These are phyloP conservation scores for Xerocomus spinulosus DNA, from an alignment of 768 basidiomycete genomes.

Conservation along the genomic window DNA sequence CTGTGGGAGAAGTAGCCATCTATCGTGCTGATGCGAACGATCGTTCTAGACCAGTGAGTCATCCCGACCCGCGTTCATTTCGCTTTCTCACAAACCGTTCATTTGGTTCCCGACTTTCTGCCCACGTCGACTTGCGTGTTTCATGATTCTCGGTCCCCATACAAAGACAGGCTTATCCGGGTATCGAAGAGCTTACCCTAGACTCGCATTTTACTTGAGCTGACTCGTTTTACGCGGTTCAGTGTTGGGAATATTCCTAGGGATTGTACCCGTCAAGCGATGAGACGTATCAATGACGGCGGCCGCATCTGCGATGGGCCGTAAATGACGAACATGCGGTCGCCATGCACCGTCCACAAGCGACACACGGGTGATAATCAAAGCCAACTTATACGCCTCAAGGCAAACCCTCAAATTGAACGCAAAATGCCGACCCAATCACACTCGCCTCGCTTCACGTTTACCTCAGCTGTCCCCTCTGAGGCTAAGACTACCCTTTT, in stretches of 20 bases:
- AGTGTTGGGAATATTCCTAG: constrained; percentile 3
- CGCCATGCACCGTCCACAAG: constrained; percentile 30
- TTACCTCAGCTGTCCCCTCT: constrained; percentile 29
- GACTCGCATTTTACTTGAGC: no score
- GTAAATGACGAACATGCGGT: constrained; percentile 34
- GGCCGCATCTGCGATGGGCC: constrained; percentile 23
- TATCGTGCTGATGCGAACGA: no score
- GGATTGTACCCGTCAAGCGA: constrained; percentile 12
- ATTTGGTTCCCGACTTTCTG: not conserved
- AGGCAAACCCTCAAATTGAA: constrained; percentile 26
- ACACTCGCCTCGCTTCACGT: constrained; percentile 15
- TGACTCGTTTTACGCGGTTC: constrained; percentile 5
- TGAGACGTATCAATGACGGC: constrained; percentile 7
- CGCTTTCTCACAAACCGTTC: constrained; percentile 2
- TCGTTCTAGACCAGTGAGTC: constrained; percentile 15
- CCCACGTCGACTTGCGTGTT: not conserved
- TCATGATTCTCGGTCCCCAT: not conserved
- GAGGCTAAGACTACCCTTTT: constrained; percentile 6
- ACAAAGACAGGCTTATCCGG: not conserved
- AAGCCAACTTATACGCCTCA: constrained; percentile 27
- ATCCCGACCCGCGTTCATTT: constrained; percentile 12
- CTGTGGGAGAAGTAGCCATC: not conserved
- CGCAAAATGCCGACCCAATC: constrained; percentile 23
- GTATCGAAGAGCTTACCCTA: not conserved
- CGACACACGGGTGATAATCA: constrained; percentile 21